These are phyloP conservation scores for Lecanicillium sp. DNA, from an alignment of 2,329 filamentous ascomycete genomes.

Conservation along the genomic window DNA sequence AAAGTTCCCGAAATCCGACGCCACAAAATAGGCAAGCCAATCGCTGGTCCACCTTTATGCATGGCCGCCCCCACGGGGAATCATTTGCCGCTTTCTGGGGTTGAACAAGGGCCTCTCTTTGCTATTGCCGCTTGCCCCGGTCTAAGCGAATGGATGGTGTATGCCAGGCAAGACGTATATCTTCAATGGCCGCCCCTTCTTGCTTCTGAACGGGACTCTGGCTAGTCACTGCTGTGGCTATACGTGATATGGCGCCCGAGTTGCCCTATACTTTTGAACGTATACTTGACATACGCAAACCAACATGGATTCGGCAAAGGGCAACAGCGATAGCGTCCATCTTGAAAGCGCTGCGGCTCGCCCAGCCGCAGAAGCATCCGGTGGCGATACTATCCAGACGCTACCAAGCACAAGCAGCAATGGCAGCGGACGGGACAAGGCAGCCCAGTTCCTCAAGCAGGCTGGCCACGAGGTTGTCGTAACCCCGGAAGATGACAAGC, in stretches of 20 bases:
- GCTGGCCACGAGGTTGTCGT: slow-evolving; percentile 37
- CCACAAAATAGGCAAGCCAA: background rate
- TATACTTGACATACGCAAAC: background rate
- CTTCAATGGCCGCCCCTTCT: background rate
- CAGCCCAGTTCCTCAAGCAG: slow-evolving; percentile 38
- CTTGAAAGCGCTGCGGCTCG: slow-evolving; percentile 2
- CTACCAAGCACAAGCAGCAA: background rate
- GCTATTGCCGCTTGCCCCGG: no score
- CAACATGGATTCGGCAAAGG: background rate
- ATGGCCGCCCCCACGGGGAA: no score
- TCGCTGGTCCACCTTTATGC: no score
- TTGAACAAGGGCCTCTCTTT: no score
- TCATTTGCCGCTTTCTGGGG: no score
- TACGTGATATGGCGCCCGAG: no score
- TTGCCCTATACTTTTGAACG: no score
- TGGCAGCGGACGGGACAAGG: slow-evolving; percentile 30
- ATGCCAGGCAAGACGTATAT: no score
- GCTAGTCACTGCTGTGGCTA: no score
- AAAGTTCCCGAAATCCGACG: slow-evolving; percentile 5
- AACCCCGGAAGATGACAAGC: slow-evolving; percentile 43
- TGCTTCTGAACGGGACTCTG: no score
- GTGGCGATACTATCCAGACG: no score
- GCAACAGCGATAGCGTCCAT: background rate
- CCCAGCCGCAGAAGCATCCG: background rate
- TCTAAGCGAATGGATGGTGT: no score